Base-by-base conservation (phyloP, 2,329 filamentous ascomycete species). In the Sodiomyces alkalinus region DNA sequence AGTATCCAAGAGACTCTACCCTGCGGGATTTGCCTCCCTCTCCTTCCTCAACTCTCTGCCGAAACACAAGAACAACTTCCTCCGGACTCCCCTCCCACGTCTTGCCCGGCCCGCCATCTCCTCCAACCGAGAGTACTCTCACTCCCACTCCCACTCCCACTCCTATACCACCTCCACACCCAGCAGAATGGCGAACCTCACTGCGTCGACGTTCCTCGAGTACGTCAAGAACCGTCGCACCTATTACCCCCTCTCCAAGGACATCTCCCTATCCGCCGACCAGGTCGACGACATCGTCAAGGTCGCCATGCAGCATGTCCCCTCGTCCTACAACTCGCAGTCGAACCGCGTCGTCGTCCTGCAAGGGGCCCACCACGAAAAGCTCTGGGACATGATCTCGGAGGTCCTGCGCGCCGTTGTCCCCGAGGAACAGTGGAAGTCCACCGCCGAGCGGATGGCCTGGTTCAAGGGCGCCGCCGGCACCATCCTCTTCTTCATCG, bases 321-420 rank as follows among this genome's bases (percentile, higher is more conserved):
- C 86, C 22, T 78, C 71, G 29, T 74, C 76, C 39, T 94, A 93
- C 75, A 93, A 94, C 72, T 80, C 74, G 22, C 86, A 93, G 62
- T 74, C 74, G 41, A 78, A 80, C 40, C 76, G 86, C 34, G 58
- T 79, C 33, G 68, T 92, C 26, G 68, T 93, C 28, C 70, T 94
- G 30, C 65, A 90, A 45, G 76, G 79, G 45, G 69, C 68, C 36
- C 80, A 93, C 53, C 86, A 94, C 61, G 74, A 85, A 44, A 78
- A 80, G 59, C 72, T 92, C 42, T 94, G 86, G 87, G 75, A 82
- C 49, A 62, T 83, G 34, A 65, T 73, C 31, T 54, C 60, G 35
- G 70, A 75, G 17, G 56, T 66, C 29, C 62, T 87, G 33, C 73
- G 76, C 58, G 59, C 61, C 14, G 67, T 85, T 33, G 74, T 90